These are phyloP conservation scores for Plasmodium vivax DNA, from an alignment of 169 alveolate genomes.

Conservation along the genomic window DNA sequence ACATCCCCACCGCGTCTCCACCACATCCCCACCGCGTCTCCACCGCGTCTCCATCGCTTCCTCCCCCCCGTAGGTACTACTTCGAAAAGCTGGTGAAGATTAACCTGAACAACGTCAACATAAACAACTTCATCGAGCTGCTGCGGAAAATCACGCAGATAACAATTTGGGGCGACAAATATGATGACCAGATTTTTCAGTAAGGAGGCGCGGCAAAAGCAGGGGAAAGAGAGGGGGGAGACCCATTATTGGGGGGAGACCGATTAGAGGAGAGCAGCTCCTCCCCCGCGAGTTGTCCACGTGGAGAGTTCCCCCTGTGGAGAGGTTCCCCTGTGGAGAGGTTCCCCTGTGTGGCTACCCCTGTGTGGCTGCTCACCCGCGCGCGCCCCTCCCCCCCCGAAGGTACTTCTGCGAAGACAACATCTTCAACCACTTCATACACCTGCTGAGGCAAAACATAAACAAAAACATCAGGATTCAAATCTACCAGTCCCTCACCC, in stretches of 20 bases:
- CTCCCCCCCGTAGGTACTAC: slow-evolving; percentile 9
- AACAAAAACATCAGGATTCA: slow-evolving; percentile 46
- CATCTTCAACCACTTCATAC: slow-evolving; percentile 46
- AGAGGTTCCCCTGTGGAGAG: too few relatives aligned
- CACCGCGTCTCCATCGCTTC: neutral
- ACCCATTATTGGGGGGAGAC: neutral
- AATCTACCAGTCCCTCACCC: slow-evolving; percentile 49
- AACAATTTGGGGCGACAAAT: slow-evolving; percentile 72
- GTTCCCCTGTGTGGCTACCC: too few relatives aligned
- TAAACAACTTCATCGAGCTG: slow-evolving; percentile 57
- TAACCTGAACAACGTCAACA: slow-evolving; percentile 46
- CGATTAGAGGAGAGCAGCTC: neutral
- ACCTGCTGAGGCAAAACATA: slow-evolving; percentile 40
- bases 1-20: neutral
- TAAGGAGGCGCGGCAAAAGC: neutral
- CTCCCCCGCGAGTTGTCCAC: neutral
- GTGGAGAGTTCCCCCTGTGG: neutral
- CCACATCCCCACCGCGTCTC: neutral
- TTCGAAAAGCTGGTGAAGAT: slow-evolving; percentile 56
- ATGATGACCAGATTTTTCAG: slow-evolving; percentile 71
- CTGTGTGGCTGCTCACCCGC: neutral
- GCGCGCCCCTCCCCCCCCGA: neutral
- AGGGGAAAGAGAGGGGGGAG: neutral
- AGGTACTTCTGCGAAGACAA: slow-evolving; percentile 71
- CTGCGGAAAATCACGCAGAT: slow-evolving; percentile 61